Conservation (phyloP, 768 basidiomycete species). For the Pleurotus sapidus region DNA sequence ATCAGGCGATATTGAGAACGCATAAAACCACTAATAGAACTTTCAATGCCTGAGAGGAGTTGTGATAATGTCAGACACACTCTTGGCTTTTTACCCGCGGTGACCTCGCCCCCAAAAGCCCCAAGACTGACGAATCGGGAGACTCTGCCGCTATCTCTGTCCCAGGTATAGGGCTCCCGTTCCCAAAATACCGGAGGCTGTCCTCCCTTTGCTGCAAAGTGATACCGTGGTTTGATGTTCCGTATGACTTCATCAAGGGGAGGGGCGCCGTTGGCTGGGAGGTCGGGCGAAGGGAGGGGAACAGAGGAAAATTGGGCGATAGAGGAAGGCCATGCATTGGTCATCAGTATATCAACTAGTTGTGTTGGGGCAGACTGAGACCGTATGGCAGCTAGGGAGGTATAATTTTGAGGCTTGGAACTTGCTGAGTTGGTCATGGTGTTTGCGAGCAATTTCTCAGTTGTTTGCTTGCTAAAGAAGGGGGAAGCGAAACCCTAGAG, state of each 20-base stretch:
- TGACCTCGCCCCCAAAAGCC: constrained; percentile 68
- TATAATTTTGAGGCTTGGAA: constrained; percentile 40
- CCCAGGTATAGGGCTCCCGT: constrained; percentile 88
- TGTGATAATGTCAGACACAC: constrained; percentile 40
- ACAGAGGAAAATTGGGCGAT: constrained; percentile 59
- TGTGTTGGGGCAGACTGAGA: constrained; percentile 59
- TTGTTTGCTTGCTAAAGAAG: constrained; percentile 66
- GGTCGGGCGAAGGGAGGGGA: constrained; percentile 45
- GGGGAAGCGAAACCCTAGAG: constrained; percentile 73
- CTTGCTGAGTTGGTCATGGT: constrained; percentile 52
- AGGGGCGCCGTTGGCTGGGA: constrained; percentile 42
- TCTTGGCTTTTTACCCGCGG: constrained; percentile 75
- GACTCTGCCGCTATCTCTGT: constrained; percentile 61
- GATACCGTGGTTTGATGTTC: constrained; percentile 79
- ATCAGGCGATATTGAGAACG: constrained; percentile 76
- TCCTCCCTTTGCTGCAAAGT: constrained; percentile 70
- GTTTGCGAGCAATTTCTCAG: constrained; percentile 72
- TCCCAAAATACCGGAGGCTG: constrained; percentile 88
- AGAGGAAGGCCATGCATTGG: constrained; percentile 71
- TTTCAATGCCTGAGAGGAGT: not conserved
- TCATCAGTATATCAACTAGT: constrained; percentile 77
- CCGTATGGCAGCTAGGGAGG: constrained; percentile 67
- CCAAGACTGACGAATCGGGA: constrained; percentile 86
- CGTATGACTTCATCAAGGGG: constrained; percentile 65
- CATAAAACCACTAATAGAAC: constrained; percentile 87